phyloP scores from a whole-genome alignment of 495 filamentous ascomycete genomes.

The Rostrohypoxylon terebratum region DNA sequence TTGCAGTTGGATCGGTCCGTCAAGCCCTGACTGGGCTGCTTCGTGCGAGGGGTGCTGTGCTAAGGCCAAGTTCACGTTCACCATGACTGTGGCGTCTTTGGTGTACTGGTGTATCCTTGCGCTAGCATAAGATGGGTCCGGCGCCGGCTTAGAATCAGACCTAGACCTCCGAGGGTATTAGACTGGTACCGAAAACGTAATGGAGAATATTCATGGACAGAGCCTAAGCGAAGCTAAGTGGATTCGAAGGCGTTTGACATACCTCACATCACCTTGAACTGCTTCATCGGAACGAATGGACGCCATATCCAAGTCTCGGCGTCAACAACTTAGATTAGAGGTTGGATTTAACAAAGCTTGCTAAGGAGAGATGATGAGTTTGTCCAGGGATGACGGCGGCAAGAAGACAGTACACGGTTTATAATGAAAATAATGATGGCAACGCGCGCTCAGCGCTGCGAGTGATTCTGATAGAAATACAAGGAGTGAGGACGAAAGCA shows the following conservation, averaged over 20 bases:
- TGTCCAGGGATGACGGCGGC: not conserved
- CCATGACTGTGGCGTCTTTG: not conserved
- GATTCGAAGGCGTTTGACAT: not conserved
- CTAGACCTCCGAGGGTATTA: not conserved
- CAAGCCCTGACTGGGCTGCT: not conserved
- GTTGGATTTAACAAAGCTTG: not conserved
- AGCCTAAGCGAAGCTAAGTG: not conserved
- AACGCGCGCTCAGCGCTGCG: too few relatives aligned
- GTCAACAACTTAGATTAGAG: not conserved
- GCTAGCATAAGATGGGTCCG: not conserved
- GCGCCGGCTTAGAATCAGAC: not conserved
- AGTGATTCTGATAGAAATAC: too few relatives aligned
- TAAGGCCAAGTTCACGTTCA: not conserved
- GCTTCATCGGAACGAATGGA: not conserved
- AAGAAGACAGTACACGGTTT: not conserved
- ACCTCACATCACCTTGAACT: slow-evolving; percentile 5
- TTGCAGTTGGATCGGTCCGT: not conserved
- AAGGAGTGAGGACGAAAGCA: too few relatives aligned
- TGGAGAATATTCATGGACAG: not conserved
- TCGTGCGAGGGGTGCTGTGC: not conserved
- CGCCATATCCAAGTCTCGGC: not conserved
- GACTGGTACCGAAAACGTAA: not conserved
- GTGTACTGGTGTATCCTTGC: not conserved
- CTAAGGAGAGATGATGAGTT: not conserved
- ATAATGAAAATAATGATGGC: too few relatives aligned